Conservation (phyloP, 306 rosid species). For the Quercus berberidifolia region DNA sequence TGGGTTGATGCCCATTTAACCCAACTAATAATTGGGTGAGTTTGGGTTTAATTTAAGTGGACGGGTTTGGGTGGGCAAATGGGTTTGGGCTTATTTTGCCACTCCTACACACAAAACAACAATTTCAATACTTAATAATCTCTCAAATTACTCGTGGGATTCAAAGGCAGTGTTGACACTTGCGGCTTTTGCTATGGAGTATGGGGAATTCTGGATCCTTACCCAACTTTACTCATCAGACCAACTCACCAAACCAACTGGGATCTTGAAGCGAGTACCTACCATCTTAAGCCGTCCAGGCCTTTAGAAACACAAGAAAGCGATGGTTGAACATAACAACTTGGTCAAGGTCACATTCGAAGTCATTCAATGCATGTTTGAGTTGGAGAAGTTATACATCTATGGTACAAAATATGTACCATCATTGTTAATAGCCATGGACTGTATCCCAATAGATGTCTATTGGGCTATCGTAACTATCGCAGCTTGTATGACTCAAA, state of each 20-base stretch:
- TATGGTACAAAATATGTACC: slow-evolving; percentile 43
- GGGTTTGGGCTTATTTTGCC: no score
- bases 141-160: slow-evolving; percentile 51
- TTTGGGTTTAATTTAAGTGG: no score
- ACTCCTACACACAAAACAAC: slow-evolving; percentile 42
- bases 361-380: slow-evolving; percentile 42
- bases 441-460: slow-evolving; percentile 48
- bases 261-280: slow-evolving; percentile 51
- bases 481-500: slow-evolving; percentile 43
- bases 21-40: no score
- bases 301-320: slow-evolving; percentile 32
- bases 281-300: slow-evolving; percentile 29
- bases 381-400: slow-evolving; percentile 35
- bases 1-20: no score
- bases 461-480: slow-evolving; percentile 69
- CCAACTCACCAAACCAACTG: slow-evolving; percentile 57
- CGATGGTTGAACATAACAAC: slow-evolving; percentile 46
- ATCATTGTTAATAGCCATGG: slow-evolving; percentile 18
- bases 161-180: slow-evolving; percentile 69
- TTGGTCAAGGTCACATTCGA: slow-evolving; percentile 42
- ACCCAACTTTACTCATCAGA: slow-evolving; percentile 38
- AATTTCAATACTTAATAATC: slow-evolving; percentile 45
- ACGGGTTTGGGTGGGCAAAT: no score
- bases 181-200: slow-evolving; percentile 66
- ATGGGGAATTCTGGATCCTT: slow-evolving; percentile 66